Conservation (phyloP, 345 rosid species). For the Citrus inodora region DNA sequence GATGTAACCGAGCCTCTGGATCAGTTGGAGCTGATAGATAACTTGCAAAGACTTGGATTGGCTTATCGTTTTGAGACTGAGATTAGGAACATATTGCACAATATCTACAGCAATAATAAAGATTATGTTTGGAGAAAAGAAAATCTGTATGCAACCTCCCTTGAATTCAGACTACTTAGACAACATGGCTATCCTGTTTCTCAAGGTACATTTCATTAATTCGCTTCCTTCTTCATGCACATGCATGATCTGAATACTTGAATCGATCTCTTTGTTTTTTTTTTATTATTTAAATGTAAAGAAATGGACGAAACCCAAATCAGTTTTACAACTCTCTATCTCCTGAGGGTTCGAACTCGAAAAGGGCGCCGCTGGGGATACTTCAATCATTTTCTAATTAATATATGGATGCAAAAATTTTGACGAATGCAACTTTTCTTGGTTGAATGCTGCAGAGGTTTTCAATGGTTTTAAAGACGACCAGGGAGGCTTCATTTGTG, state of each 20-base stretch:
- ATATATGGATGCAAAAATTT: too few relatives aligned
- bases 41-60: constrained; percentile 14
- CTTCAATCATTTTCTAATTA: too few relatives aligned
- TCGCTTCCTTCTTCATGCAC: too few relatives aligned
- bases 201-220: not conserved
- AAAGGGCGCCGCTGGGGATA: too few relatives aligned
- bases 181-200: not conserved
- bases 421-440: not conserved
- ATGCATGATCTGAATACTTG: too few relatives aligned
- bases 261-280: too few relatives aligned
- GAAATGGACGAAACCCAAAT: too few relatives aligned
- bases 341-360: too few relatives aligned
- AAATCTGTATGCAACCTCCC: not conserved
- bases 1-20: not conserved
- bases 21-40: constrained; percentile 5
- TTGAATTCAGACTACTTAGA: constrained; percentile 5
- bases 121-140: not conserved
- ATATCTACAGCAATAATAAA: not conserved
- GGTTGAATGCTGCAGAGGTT: not conserved
- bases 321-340: too few relatives aligned
- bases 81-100: not conserved
- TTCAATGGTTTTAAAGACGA: constrained; percentile 4
- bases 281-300: too few relatives aligned
- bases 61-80: constrained; percentile 1
- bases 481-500: constrained; percentile 6